Percentiles rank a stretch among this genome's conserved stretches.
These are phyloP conservation scores for Coelastrella sp. DNA, from an alignment of 139 green algal species.

Conservation along the genomic window DNA sequence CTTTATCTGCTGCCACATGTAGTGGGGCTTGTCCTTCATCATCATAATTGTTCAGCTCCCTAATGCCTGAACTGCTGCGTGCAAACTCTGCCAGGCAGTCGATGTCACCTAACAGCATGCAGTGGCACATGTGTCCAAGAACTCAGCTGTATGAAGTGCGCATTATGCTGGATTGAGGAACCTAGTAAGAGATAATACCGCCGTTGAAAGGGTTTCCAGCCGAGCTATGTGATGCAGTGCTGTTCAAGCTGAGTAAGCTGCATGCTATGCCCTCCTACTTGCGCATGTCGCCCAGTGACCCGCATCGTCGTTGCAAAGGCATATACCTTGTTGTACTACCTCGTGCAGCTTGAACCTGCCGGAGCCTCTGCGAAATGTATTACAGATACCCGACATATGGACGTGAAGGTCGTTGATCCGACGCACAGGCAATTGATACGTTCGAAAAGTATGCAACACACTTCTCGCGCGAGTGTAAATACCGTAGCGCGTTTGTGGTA, in stretches of 20 bases:
- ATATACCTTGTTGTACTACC: slow-evolving; percentile 16
- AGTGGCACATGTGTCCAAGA: neutral
- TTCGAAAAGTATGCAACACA: too few relatives aligned
- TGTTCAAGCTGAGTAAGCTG: neutral
- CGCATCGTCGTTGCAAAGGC: neutral
- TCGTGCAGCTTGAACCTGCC: slow-evolving; percentile 52
- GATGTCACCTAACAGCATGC: slow-evolving; percentile 31
- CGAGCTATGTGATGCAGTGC: neutral
- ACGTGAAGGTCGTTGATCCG: neutral
- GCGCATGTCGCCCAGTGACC: neutral
- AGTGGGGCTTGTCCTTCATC: slow-evolving; percentile 41
- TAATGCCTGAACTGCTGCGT: slow-evolving; percentile 11
- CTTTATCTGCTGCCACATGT: slow-evolving; percentile 45
- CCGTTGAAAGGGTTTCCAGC: neutral
- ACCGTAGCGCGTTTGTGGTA: too few relatives aligned
- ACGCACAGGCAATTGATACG: neutral
- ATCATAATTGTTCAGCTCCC: slow-evolving; percentile 39
- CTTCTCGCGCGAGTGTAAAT: too few relatives aligned
- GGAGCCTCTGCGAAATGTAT: slow-evolving; percentile 1
- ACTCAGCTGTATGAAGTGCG: neutral
- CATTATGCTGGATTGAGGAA: too few relatives aligned
- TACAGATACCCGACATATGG: neutral
- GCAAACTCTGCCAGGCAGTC: slow-evolving; percentile 45
- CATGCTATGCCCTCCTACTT: neutral
- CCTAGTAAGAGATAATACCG: neutral